Evolutionary conservation across 2,329 filamentous ascomycete species (phyloP), one percentile per base, ranked within the genome.

Genomic region (Cladophialophora yegresii): DNA sequence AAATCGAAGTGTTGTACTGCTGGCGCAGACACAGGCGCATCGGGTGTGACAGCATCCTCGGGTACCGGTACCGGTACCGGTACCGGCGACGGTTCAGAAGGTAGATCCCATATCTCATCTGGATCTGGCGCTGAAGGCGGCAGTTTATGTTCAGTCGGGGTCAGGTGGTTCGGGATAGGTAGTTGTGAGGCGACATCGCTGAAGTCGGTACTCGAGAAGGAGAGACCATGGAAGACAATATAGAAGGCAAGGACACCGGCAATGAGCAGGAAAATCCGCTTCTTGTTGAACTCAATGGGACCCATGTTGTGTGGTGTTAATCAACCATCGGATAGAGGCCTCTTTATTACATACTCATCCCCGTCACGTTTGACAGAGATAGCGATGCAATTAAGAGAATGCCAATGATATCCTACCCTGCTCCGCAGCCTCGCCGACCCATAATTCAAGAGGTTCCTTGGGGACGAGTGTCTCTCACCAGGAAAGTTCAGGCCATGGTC

Each of bases 201-300:
- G 20, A 67, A 3, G 43, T 53, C 49, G 50, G 45, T 33, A 20
- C 62, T 36, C 20, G 65, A 59, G 12, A 61, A 45, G 20, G 66
- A 65, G 10, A 71, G 61, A 47, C 65, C 64, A 47, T 67, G 67
- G 49, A 70, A 69, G 43, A 72, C 49, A 36, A 72, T 64, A 49
- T 67, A 63, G 45, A 70, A 71, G 26, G 66, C 65, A 23, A 70
- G 49, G 47, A 70, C 58, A 20, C 45, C 65, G 8, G 66, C 70
- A 45, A 70, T 36, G 30, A 72, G 65, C 43, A 72, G 40, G 63
- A 69, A 67, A 50, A 71, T 68, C 16, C 71, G 70, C 55, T 67
- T 60, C 60, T 70, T 72, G 61, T 71, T 69, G 47, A 71, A 58
- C 55, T 71, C 70, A 54, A 71, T 71, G 22, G 64, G 69, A 40